Conservation (phyloP, 1,284 basidiomycete species). For the Ceraceosorus guamensis region DNA sequence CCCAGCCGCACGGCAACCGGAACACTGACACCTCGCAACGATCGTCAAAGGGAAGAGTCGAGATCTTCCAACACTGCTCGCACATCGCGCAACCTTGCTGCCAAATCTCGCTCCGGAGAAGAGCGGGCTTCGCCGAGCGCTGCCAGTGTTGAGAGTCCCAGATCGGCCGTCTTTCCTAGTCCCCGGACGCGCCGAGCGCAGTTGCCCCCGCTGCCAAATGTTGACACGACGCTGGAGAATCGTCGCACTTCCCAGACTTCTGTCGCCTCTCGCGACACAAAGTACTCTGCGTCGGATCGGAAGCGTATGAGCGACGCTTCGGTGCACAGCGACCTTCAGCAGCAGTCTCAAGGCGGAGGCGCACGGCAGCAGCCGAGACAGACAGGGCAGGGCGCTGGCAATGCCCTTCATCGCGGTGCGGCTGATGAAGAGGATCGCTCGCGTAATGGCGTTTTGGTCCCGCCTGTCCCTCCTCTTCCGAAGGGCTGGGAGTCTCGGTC, state of each 20-base stretch:
- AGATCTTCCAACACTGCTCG: not conserved
- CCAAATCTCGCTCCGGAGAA: not conserved
- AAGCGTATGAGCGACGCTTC: constrained; percentile 12
- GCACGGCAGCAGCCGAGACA: no score
- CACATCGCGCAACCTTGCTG: not conserved
- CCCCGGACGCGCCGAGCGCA: constrained; percentile 27
- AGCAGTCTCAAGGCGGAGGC: not conserved
- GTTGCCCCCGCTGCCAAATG: constrained; percentile 26
- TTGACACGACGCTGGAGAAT: not conserved
- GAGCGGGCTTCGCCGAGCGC: not conserved
- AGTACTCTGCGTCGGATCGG: not conserved
- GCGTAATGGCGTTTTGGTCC: constrained; percentile 54
- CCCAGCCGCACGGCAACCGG: constrained; percentile 4
- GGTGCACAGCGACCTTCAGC: not conserved
- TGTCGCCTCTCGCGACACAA: not conserved
- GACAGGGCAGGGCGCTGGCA: no score
- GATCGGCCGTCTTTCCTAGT: constrained; percentile 21
- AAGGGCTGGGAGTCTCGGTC: constrained; percentile 65
- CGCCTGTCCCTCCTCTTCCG: constrained; percentile 91
- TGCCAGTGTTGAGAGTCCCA: constrained; percentile 7
- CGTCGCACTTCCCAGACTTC: constrained; percentile 2
- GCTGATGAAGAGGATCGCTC: not conserved
- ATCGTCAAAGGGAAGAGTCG: not conserved
- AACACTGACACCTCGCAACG: no score
- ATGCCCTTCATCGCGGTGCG: not conserved